Conservation (phyloP, 805 yeast genomes). For the Saturnispora dispora region DNA sequence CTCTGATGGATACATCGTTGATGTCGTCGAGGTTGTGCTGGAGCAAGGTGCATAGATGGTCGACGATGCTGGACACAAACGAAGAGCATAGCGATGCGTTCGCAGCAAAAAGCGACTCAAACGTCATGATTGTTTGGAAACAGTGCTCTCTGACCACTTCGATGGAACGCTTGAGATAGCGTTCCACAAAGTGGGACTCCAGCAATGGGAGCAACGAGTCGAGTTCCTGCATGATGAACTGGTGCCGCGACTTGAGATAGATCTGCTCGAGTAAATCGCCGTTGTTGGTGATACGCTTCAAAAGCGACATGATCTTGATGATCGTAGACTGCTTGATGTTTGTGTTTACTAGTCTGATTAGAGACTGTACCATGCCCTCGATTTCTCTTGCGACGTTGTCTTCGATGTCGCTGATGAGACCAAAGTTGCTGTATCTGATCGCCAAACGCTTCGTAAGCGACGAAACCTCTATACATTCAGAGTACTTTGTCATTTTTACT, state of each 20-base stretch:
- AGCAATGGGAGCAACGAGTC: constrained; percentile 48
- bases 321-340: constrained; percentile 72
- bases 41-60: constrained; percentile 26
- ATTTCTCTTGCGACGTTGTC: constrained; percentile 47
- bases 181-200: constrained; percentile 41
- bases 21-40: constrained; percentile 27
- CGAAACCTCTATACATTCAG: constrained; percentile 81
- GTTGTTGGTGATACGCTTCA: constrained; percentile 12
- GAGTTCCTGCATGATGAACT: constrained; percentile 56
- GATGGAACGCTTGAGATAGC: constrained; percentile 66
- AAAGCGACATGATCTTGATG: constrained; percentile 67
- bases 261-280: constrained; percentile 40
- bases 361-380: constrained; percentile 52
- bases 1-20: constrained; percentile 34
- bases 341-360: constrained; percentile 61
- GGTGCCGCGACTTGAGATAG: constrained; percentile 57
- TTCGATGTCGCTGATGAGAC: constrained; percentile 42
- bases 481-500: constrained; percentile 76
- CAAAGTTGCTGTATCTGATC: constrained; percentile 57
- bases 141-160: constrained; percentile 82
- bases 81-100: constrained; percentile 28
- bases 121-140: constrained; percentile 62
- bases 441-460: constrained; percentile 60
- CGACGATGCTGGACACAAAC: constrained; percentile 29
- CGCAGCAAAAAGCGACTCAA: constrained; percentile 45